Evolutionary conservation across 2,329 filamentous ascomycete species (phyloP), one percentile per base, ranked within the genome.

Genomic region (Penicillium palitans): DNA sequence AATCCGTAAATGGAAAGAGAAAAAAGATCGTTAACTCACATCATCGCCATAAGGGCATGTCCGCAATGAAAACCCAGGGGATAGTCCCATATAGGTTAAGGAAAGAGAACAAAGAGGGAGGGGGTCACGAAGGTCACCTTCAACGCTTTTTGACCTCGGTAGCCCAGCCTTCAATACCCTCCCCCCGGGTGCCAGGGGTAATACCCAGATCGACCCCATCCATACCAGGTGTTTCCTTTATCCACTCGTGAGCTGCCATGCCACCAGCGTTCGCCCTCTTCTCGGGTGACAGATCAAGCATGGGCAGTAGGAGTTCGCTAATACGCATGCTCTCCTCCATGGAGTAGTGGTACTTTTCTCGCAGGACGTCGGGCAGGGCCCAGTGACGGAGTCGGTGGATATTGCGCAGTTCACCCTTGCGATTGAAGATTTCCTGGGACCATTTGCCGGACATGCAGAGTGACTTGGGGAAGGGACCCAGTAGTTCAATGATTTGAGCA

Each of bases 371-470:
- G 0, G 93, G 87, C 6, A 99, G 81, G 0, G 93, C 92, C 95
- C 95, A 99, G 78, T 98, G 93, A 52, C 95, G 90, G 63, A 99
- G 84, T 45, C 95, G 87, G 76, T 98, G 95, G 69, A 99, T 99
- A 78, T 99, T 98, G 58, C 95, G 90, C 39, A 99, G 84, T 74
- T 99, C 95, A 67, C 95, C 95, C 65, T 96, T 96, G 66, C 95
- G 87, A 75, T 97, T 98, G 82, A 99, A 99, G 63, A 99, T 99
- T 75, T 98, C 95, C 76, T 97, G 93, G 15, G 89, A 93, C 95
- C 95, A 98, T 78, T 97, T 97, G 52, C 95, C 95, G 1, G 90
- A 89, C 55, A 96, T 84, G 76, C 91, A 97, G 50, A 98, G 84
- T 5, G 90, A 90, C 74, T 96, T 96, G 54, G 95, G 93, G 73